These are phyloP conservation scores for Gelatoporia subvermispora DNA, from an alignment of 768 basidiomycete genomes.

Conservation along the genomic window DNA sequence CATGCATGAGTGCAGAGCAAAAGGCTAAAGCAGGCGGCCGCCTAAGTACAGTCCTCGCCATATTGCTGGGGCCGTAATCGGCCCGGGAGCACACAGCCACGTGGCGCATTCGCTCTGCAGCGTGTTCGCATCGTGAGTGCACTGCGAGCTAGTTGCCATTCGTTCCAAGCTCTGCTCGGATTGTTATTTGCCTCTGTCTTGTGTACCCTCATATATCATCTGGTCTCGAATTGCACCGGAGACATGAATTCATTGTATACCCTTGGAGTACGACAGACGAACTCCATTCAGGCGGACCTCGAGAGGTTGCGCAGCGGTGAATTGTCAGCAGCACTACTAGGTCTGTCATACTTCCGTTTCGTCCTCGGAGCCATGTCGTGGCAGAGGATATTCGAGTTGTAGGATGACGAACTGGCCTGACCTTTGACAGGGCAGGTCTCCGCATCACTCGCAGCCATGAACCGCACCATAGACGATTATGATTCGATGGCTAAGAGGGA, in stretches of 20 bases:
- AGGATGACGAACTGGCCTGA: conserved; percentile 8
- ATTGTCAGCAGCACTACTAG: conserved; percentile 73
- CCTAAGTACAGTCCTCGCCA: too few species aligned
- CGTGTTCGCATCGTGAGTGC: neutral
- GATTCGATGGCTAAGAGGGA: conserved; percentile 96
- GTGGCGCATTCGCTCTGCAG: too few species aligned
- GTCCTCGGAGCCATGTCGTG: neutral
- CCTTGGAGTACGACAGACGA: conserved; percentile 87
- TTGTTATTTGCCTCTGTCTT: neutral
- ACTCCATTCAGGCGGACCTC: conserved; percentile 82
- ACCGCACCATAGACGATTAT: conserved; percentile 93
- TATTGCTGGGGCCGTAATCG: too few species aligned
- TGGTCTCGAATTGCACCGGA: neutral
- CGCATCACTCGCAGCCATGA: conserved; percentile 93
- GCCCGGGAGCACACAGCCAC: neutral
- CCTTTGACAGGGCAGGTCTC: conserved; percentile 83
- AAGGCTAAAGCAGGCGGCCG: too few species aligned
- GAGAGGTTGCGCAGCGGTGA: conserved; percentile 80
- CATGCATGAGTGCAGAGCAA: too few species aligned
- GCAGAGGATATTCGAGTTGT: neutral
- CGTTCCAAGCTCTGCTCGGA: neutral
- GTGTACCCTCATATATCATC: neutral
- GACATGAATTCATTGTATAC: conserved; percentile 94
- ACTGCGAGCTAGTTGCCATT: conserved; percentile 6
- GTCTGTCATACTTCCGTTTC: conserved; percentile 41